Percentiles rank a stretch among this genome's conserved stretches.
These are phyloP conservation scores for Ophiostoma fasciatum DNA, from an alignment of 2,329 filamentous ascomycete genomes.

Conservation along the genomic window DNA sequence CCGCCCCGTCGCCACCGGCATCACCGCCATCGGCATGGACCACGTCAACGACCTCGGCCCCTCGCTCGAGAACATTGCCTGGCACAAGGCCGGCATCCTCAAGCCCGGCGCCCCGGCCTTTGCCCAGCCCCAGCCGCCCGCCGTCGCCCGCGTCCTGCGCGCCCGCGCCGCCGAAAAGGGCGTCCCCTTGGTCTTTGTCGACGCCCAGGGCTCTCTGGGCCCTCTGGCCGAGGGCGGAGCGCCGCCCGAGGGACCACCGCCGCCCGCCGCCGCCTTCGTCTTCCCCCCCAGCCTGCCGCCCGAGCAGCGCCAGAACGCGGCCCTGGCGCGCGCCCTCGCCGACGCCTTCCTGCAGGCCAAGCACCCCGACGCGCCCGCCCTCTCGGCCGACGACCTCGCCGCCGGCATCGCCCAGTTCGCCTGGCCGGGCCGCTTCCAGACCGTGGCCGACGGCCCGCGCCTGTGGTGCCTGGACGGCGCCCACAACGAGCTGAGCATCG, in stretches of 20 bases:
- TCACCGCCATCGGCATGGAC: conserved; percentile 52
- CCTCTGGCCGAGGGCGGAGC: conserved; percentile 34
- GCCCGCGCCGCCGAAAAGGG: conserved; percentile 24
- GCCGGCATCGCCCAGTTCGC: too few species aligned
- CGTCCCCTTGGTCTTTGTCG: too few species aligned
- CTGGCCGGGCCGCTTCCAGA: conserved; percentile 67
- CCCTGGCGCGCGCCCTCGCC: conserved; percentile 21
- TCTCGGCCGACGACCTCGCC: conserved; percentile 51
- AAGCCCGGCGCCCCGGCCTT: conserved; percentile 46
- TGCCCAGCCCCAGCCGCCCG: conserved; percentile 31
- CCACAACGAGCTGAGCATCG: conserved; percentile 73
- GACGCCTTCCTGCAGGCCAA: conserved; percentile 26
- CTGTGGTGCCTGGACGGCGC: conserved; percentile 78
- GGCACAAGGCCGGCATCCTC: conserved; percentile 61
- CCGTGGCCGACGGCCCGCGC: conserved; percentile 31
- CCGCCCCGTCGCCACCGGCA: conserved; percentile 40
- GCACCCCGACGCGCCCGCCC: too few species aligned
- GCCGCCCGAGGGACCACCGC: conserved; percentile 23
- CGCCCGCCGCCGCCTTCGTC: conserved; percentile 9
- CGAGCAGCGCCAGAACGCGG: conserved; percentile 14
- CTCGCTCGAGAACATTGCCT: conserved; percentile 51
- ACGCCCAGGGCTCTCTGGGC: too few species aligned
- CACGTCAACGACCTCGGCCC: conserved; percentile 48
- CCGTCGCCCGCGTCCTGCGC: conserved; percentile 23
- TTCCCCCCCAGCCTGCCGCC: conserved; percentile 11